Percentiles rank a stretch among this genome's conserved stretches.
Conservation (phyloP, 148 eudicot genomes). For the Rheum nobile region DNA sequence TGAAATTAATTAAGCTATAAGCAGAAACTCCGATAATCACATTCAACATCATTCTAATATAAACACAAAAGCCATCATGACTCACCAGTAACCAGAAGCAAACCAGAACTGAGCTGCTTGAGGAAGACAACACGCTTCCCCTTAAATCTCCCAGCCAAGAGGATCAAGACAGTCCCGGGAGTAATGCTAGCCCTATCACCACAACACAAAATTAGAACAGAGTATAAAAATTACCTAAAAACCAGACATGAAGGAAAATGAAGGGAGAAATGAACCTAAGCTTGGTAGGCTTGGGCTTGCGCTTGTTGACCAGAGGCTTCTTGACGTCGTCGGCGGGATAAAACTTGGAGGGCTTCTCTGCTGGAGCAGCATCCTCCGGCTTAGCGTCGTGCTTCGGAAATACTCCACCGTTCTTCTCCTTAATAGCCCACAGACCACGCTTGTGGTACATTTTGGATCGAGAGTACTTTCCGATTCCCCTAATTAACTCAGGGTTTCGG, state of each 20-base stretch:
- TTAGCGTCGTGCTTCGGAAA: slow-evolving; percentile 54
- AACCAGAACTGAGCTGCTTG: slow-evolving; percentile 59
- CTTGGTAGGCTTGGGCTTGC: slow-evolving; percentile 63
- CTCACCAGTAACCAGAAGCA: slow-evolving; percentile 50
- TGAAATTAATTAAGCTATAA: too few species aligned
- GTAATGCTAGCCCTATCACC: slow-evolving; percentile 27
- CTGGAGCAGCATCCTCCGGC: slow-evolving; percentile 13
- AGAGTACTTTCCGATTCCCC: slow-evolving; percentile 54
- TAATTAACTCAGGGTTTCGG: slow-evolving; percentile 63
- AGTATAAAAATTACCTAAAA: background rate
- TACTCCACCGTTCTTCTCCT: slow-evolving; percentile 75
- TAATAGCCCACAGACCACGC: slow-evolving; percentile 85
- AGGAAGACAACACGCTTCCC: slow-evolving; percentile 59
- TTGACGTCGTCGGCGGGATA: slow-evolving; percentile 82
- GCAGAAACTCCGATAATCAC: too few species aligned
- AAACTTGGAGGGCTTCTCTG: slow-evolving; percentile 47
- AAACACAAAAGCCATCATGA: too few species aligned
- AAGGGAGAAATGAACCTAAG: slow-evolving; percentile 39
- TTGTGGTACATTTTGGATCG: slow-evolving; percentile 75
- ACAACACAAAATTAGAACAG: background rate
- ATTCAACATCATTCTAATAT: too few species aligned
- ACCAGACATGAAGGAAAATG: background rate
- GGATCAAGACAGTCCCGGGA: slow-evolving; percentile 41
- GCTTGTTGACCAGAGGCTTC: slow-evolving; percentile 64
- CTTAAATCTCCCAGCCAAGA: slow-evolving; percentile 48